Base-by-base conservation (phyloP, 1,284 basidiomycete species). In the Ustilago vetiveriae region DNA sequence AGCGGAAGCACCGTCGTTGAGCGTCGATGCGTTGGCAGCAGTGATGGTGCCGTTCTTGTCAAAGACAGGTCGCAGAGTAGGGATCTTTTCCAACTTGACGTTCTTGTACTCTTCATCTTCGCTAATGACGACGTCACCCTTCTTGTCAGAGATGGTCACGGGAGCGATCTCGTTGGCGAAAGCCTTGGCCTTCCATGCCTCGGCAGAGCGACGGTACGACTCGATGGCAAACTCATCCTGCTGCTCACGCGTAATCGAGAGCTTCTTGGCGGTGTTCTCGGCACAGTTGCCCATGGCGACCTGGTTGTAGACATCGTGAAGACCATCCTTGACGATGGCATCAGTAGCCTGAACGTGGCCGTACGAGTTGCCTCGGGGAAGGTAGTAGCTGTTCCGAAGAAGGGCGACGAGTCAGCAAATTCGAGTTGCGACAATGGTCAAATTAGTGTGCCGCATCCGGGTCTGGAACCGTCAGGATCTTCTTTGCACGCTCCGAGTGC, bases 81-180 rank as follows among this genome's bases (percentile, higher is more conserved):
- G 70, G 36, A 84, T 74, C 76, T 84, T 84, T 51, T 83, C 83
- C 30, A 81, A 65, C 71, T 82, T 80, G 74, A 84, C 76, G 56
- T 83, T 83, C 75, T 83, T 98, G 88, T 93, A 98, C 82, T 98
- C 95, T 84, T 99, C 96, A 81, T 99, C 96, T 85, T 98, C 94
- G 74, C 86, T 87, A 58, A 97, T 84, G 30, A 88, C 89, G 6
- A 74, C 54, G 82, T 97, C 92, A 36, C 93, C 94, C 85, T 95
- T 96, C 86, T 92, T 92, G 85, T 96, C 95, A 16, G 56, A 40
- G 54, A 81, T 74, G 33, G 71, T 74, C n/a, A 98, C 88, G 13
- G 94, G 92, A 1, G 90, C 91, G 55, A 98, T 89, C 85, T 99
- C 96, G 32, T 88, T 88, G 69, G 89, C 86, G 84, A 94, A 99